Conservation (phyloP, 768 basidiomycete species). For the Pulveroboletus sp. region DNA sequence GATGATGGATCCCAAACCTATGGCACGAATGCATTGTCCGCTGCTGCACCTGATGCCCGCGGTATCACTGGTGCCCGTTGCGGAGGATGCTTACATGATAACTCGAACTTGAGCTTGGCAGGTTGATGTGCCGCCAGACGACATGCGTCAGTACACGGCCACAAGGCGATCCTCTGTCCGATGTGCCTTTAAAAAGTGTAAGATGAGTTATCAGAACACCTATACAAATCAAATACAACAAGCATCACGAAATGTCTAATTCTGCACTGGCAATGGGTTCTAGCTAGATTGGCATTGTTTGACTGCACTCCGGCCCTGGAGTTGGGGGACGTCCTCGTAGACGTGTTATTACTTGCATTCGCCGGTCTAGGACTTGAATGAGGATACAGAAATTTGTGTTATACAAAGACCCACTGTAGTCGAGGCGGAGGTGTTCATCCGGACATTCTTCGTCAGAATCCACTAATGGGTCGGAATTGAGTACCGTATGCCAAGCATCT, state of each 20-base stretch:
- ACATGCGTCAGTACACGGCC: too few relatives aligned
- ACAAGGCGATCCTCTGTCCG: too few relatives aligned
- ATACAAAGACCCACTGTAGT: constrained; percentile 49
- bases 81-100: too few relatives aligned
- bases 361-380: constrained; percentile 42
- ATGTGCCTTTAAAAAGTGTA: constrained; percentile 20
- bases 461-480: constrained; percentile 62
- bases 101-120: too few relatives aligned
- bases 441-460: constrained; percentile 72
- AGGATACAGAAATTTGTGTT: constrained; percentile 1
- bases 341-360: constrained; percentile 56
- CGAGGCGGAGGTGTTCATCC: constrained; percentile 61
- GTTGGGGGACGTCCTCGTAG: constrained; percentile 56
- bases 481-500: constrained; percentile 74
- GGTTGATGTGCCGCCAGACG: too few relatives aligned
- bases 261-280: neutral
- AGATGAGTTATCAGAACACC: neutral
- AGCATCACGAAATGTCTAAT: neutral
- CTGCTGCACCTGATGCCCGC: too few relatives aligned
- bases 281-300: constrained; percentile 8
- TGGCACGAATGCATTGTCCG: too few relatives aligned
- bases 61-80: too few relatives aligned
- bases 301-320: constrained; percentile 40
- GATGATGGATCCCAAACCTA: too few relatives aligned
- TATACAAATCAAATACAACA: constrained; percentile 4